Conservation (phyloP, 208 protist species). For the Naegleria fowleri region DNA sequence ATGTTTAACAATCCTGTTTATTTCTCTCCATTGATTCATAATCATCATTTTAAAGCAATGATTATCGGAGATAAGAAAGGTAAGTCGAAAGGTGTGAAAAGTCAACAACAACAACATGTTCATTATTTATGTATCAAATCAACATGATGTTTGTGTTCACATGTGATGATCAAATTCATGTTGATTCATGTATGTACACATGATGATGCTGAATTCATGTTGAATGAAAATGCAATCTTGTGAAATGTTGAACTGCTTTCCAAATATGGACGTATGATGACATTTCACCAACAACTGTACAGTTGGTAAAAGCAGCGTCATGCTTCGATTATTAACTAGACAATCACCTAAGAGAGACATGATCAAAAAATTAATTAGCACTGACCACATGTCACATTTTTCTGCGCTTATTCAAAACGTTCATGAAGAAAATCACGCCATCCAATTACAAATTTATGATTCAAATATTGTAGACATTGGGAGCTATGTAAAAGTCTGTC, state of each 20-base stretch:
- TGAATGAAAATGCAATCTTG: no score
- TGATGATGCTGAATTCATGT: no score
- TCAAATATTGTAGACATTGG: constrained; percentile 14
- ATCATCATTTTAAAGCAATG: background rate
- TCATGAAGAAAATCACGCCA: background rate
- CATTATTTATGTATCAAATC: no score
- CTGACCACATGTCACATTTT: background rate
- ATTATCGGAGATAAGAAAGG: constrained; percentile 24
- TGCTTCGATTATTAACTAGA: background rate
- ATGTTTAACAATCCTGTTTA: background rate
- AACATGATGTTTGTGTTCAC: no score
- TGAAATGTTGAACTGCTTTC: no score
- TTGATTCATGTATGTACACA: no score
- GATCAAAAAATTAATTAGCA: background rate
- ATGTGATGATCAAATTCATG: no score
- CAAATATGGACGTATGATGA: no score
- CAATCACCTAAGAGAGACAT: background rate
- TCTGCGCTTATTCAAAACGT: background rate
- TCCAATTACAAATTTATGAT: constrained; percentile 28
- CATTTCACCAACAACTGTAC: no score
- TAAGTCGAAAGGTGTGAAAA: background rate
- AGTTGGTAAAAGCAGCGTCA: background rate
- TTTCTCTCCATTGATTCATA: background rate
- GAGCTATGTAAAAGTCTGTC: background rate
- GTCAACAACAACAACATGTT: no score